phyloP scores from a whole-genome alignment of 2,329 filamentous ascomycete species.

The Hymenotorrendiella dingleyae region DNA sequence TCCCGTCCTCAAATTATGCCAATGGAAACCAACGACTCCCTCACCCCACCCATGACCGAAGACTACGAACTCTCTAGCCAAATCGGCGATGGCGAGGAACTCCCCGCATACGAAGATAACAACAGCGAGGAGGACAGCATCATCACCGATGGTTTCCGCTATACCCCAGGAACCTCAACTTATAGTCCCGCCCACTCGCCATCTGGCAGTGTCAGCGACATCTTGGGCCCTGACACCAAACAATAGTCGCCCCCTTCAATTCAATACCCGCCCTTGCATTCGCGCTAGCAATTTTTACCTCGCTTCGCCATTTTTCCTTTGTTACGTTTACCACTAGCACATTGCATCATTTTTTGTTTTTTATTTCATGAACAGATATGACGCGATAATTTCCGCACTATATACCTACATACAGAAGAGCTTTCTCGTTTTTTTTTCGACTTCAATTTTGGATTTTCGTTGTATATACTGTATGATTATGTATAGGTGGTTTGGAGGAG shows the following conservation, averaged over 20 bases:
- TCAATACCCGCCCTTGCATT: too few relatives aligned
- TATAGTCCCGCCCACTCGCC: conserved; percentile 19
- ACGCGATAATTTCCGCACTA: too few relatives aligned
- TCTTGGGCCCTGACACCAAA: conserved; percentile 20
- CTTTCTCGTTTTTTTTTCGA: too few relatives aligned
- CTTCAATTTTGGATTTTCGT: too few relatives aligned
- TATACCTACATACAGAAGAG: too few relatives aligned
- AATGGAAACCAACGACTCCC: background rate
- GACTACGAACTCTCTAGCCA: conserved; percentile 12
- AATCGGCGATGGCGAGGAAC: conserved; percentile 16
- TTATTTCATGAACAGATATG: too few relatives aligned
- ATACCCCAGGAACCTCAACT: conserved; percentile 21
- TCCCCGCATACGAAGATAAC: conserved; percentile 26
- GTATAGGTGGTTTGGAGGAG: too few relatives aligned
- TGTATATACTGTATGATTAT: too few relatives aligned
- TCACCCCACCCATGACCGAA: conserved; percentile 1
- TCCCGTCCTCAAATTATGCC: background rate
- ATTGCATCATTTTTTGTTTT: too few relatives aligned
- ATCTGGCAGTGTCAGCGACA: conserved; percentile 22
- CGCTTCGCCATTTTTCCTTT: too few relatives aligned
- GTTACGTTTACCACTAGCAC: too few relatives aligned
- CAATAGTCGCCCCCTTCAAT: conserved; percentile 9
- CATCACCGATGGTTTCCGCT: conserved; percentile 26
- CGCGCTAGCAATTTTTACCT: too few relatives aligned
- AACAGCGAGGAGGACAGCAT: conserved; percentile 20